phyloP scores from a whole-genome alignment of 2,329 filamentous ascomycete species.

The Aspergillus novoparasiticus region DNA sequence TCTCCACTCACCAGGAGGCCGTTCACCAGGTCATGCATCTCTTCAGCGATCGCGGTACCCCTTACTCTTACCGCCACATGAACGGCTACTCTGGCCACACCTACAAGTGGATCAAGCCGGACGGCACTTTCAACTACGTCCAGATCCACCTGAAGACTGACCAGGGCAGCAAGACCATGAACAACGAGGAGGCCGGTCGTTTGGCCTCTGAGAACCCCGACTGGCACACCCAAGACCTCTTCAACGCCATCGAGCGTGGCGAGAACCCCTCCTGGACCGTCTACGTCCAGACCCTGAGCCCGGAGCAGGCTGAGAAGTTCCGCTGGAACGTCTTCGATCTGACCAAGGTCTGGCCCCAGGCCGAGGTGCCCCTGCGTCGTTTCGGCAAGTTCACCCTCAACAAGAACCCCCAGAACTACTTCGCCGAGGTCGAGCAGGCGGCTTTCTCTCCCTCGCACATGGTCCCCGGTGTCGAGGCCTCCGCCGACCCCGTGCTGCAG shows the following conservation, averaged over 20 bases:
- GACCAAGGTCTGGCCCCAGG: slow-evolving; percentile 70
- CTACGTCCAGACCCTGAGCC: slow-evolving; percentile 65
- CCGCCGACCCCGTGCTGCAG: slow-evolving; percentile 70
- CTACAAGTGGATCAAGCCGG: slow-evolving; percentile 66
- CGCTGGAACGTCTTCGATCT: slow-evolving; percentile 68
- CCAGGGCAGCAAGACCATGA: slow-evolving; percentile 64
- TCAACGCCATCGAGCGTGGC: slow-evolving; percentile 62
- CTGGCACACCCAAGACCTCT: slow-evolving; percentile 65
- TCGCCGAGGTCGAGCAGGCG: slow-evolving; percentile 70
- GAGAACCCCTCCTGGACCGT: slow-evolving; percentile 66
- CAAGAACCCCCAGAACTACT: slow-evolving; percentile 68
- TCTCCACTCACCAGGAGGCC: slow-evolving; percentile 63
- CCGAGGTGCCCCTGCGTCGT: slow-evolving; percentile 61
- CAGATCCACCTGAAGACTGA: slow-evolving; percentile 67
- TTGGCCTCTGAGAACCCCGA: slow-evolving; percentile 63
- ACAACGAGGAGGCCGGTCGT: slow-evolving; percentile 57
- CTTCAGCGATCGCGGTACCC: slow-evolving; percentile 68
- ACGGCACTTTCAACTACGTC: slow-evolving; percentile 67
- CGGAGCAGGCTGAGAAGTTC: slow-evolving; percentile 63
- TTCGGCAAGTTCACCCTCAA: slow-evolving; percentile 67
- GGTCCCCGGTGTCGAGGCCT: slow-evolving; percentile 68
- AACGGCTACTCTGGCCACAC: slow-evolving; percentile 70
- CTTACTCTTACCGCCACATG: slow-evolving; percentile 67
- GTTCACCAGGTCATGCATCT: slow-evolving; percentile 67
- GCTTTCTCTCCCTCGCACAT: slow-evolving; percentile 70